Conservation (phyloP, 2,329 filamentous ascomycete genomes). For the Allantophomopsis cytisporea region DNA sequence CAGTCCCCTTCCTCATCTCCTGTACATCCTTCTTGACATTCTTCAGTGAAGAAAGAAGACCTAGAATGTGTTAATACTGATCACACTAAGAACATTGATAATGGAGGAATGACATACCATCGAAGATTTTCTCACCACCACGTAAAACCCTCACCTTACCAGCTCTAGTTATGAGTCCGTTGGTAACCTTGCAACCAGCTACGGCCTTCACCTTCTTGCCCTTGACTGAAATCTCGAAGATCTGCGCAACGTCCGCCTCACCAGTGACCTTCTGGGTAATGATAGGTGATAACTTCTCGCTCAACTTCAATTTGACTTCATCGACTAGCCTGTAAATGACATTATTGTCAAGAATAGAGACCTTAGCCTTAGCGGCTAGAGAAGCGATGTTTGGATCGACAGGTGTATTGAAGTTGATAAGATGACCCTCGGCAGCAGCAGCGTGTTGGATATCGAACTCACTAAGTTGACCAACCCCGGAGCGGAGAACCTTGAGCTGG, state of each 20-base stretch:
- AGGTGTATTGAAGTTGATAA: conserved; percentile 77
- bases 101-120: conserved; percentile 49
- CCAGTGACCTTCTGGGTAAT: conserved; percentile 62
- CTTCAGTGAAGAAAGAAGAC: conserved; percentile 68
- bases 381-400: conserved; percentile 54
- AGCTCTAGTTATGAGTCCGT: conserved; percentile 55
- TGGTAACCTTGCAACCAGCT: conserved; percentile 78
- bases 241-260: conserved; percentile 72
- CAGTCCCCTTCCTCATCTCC: conserved; percentile 84
- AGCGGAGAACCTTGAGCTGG: conserved; percentile 60
- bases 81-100: background rate
- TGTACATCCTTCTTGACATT: conserved; percentile 83
- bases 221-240: conserved; percentile 75
- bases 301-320: conserved; percentile 54
- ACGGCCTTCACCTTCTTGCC: conserved; percentile 58
- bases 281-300: conserved; percentile 52
- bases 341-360: conserved; percentile 72
- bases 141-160: conserved; percentile 61
- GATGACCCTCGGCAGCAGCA: conserved; percentile 56
- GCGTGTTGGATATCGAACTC: conserved; percentile 89
- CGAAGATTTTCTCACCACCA: conserved; percentile 56
- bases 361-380: conserved; percentile 56
- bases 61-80: conserved; percentile 28
- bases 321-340: conserved; percentile 75
- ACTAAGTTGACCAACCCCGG: conserved; percentile 62